Evolutionary conservation across 345 rosid species (phyloP), one percentile per base, ranked within the genome.

Genomic region (Lumnitzera littorea): DNA sequence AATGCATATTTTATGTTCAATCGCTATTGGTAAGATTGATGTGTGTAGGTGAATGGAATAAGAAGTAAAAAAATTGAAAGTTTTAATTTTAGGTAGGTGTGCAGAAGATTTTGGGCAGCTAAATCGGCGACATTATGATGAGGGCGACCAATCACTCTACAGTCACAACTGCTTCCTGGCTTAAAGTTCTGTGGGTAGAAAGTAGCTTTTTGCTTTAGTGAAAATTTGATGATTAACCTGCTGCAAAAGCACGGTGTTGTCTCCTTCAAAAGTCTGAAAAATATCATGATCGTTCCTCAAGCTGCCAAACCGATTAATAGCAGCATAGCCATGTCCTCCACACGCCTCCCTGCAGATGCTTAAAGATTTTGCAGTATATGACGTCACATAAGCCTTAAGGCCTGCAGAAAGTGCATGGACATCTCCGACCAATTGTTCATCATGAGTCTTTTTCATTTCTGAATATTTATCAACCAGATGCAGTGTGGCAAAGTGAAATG

Each of bases 261-360:
- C 99, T 48, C 99, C 99, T 83, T 94, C 99, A 62, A 94, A 94
- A 50, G 98, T 91, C 78, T 91, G 98, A 66, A 91, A 91, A 75
- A 88, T 88, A 69, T 91, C 98, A 43, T 91, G 99, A 74, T 95
- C 99, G 59, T 95, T 95, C 65, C 99, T 91, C 87, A 95, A 77
- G 83, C 70, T 78, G 49, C 99, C 99, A 76, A 95, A 95, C 46
- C 97, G 80, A 76, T 95, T 95, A 51, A 95, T 96, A 62, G 99
- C 99, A 73, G 99, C 99, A 66, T 95, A 95, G n/a, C 99, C 99
- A 74, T 95, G 99, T 50, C 99, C 98, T 66, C 99, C 99, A 66
- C 99, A 91, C 14, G 99, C 81, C 76, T 95, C 99, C 74, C 99
- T 81, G 69, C 99, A 95, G 57, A 84, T 72, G 48, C 91, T 86